Evolutionary conservation across 208 protist genomes (phyloP).

Genomic region (Plasmodiophora brassicae): DNA sequence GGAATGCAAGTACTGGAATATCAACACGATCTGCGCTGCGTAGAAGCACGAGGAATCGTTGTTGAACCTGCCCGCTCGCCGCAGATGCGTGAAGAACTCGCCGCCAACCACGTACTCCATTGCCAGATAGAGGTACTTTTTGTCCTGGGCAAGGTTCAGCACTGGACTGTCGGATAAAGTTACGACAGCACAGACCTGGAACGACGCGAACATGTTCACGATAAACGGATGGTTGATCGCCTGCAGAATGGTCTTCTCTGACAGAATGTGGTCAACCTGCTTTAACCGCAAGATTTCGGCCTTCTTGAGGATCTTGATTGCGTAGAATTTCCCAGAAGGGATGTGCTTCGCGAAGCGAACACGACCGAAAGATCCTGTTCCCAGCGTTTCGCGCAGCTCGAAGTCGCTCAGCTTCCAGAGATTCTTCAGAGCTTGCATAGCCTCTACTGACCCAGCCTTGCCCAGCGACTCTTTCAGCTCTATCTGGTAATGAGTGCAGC

Average conservation of each 20-base stretch:
- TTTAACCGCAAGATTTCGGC: slow-evolving; percentile 48
- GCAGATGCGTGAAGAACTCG: slow-evolving; percentile 58
- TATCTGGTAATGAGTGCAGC: too few species aligned
- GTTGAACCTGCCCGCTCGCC: slow-evolving; percentile 59
- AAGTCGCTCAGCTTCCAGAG: slow-evolving; percentile 34
- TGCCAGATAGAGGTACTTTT: slow-evolving; percentile 49
- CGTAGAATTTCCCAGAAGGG: slow-evolving; percentile 41
- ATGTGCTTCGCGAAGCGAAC: slow-evolving; percentile 38
- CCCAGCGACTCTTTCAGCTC: neutral
- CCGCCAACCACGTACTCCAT: slow-evolving; percentile 60
- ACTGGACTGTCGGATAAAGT: neutral
- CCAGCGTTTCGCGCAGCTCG: slow-evolving; percentile 39
- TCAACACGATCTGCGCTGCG: slow-evolving; percentile 54
- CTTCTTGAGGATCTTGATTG: slow-evolving; percentile 62
- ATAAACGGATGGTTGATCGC: slow-evolving; percentile 59
- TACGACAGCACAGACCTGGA: slow-evolving; percentile 51
- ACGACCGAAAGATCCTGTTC: slow-evolving; percentile 43
- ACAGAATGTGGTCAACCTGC: slow-evolving; percentile 57
- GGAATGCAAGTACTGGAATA: slow-evolving; percentile 53
- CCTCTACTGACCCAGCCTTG: neutral
- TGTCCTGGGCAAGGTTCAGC: slow-evolving; percentile 46
- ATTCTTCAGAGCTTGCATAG: neutral
- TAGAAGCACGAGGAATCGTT: slow-evolving; percentile 59
- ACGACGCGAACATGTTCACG: slow-evolving; percentile 56
- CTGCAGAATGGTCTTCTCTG: slow-evolving; percentile 51